Evolutionary conservation across 1,284 basidiomycete species (phyloP), one percentile per base, ranked within the genome.

Genomic region (Ustilago xerochloae): DNA sequence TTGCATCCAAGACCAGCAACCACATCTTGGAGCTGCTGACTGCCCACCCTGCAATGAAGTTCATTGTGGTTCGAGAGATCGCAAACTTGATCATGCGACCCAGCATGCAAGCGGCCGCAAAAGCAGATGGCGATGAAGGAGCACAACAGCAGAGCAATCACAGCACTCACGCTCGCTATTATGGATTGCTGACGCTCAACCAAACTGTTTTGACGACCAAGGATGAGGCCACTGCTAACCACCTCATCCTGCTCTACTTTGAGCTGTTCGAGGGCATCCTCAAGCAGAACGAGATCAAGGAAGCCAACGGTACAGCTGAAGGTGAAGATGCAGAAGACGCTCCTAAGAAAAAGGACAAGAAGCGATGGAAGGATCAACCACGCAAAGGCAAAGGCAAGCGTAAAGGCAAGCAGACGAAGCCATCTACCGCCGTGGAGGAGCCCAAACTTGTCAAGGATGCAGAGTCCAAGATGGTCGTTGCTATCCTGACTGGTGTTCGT

Each of bases 401-500:
- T 16, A 56, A 57, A 36, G 50, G 53, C 26, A 53, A 66, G 30
- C 57, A 65, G 36, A 53, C 50, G 3, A 54, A n/a, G n/a, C n/a
- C 52, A 0, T 51, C 63, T 3, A 48, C 63, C 18, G 59, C 64
- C 32, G 61, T 52, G 5, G 63, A 73, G 16, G 69, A 75, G 57
- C 72, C 75, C 45, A 78, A 77, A 59, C 52, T 70, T 48, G 87
- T 86, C 61, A 87, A 88, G 15, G 90, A 94, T 69, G 92, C 79
- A 36, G 75, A 83, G n/a, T 69, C 92, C 53, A 92, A 91, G 84
- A 87, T 98, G 56, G 88, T 97, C 36, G 93, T 94, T 16, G 96
- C 95, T 1, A 91, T 98, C 38, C 86, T 99, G 60, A 94, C 94
- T 0, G 96, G 97, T 55, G 91, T 99, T 46, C 97, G 98, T 82